phyloP scores from a whole-genome alignment of 768 basidiomycete genomes.

The Boletus speciosus region DNA sequence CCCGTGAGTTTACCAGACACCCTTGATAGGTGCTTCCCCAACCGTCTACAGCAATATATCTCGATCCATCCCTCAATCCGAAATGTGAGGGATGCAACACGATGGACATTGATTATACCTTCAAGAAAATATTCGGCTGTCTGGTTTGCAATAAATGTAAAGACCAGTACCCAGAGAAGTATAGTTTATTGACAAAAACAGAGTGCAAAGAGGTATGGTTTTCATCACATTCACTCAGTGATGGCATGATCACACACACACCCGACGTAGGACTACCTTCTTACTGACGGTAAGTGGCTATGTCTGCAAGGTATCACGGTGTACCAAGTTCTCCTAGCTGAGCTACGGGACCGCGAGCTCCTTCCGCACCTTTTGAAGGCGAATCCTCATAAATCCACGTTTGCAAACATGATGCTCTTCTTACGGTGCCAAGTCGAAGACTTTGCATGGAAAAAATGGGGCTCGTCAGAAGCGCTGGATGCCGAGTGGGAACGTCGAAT shows the following conservation, averaged over 20 bases:
- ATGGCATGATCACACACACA: not conserved
- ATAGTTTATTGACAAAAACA: constrained; percentile 94
- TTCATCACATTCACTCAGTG: not conserved
- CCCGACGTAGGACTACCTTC: constrained; percentile 73
- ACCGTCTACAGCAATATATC: constrained; percentile 59
- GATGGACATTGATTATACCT: constrained; percentile 84
- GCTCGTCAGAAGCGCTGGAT: constrained; percentile 86
- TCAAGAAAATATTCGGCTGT: constrained; percentile 77
- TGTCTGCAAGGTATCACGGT: not conserved
- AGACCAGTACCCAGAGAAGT: constrained; percentile 86
- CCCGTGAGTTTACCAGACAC: constrained; percentile 42
- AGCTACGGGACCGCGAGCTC: constrained; percentile 86
- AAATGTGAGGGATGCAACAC: constrained; percentile 84
- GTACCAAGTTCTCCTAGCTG: constrained; percentile 50
- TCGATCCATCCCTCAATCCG: constrained; percentile 73
- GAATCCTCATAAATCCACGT: constrained; percentile 93
- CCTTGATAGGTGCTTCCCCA: not conserved
- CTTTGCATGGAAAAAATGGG: constrained; percentile 99
- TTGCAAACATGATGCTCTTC: constrained; percentile 99
- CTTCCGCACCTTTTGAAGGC: constrained; percentile 92
- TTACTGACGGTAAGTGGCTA: constrained; percentile 76
- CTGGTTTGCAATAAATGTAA: constrained; percentile 89
- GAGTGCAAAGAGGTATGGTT: constrained; percentile 87
- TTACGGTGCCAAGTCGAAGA: constrained; percentile 91
- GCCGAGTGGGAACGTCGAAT: constrained; percentile 78